Evolutionary conservation across 345 rosid species (phyloP), one percentile per base, ranked within the genome.

Genomic region (Eucalyptus camaldulensis): DNA sequence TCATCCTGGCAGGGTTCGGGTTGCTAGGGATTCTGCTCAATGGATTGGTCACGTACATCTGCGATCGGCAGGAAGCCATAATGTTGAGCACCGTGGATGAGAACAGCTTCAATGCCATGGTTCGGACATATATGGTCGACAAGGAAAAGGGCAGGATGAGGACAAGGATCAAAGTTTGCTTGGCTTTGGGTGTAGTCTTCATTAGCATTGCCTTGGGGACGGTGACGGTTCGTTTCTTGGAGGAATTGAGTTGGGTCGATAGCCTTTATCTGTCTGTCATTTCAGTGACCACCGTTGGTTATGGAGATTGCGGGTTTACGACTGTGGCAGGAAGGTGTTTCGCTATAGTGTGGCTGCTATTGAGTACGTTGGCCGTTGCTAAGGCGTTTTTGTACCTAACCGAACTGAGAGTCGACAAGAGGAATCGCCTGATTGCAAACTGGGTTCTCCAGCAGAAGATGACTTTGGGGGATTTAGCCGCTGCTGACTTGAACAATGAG

Each of bases 201-300:
- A 89, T 91, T 14, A 94, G 95, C 87, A 88, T 95, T 62, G 95
- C 94, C 6, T 85, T 94, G 49, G 96, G 96, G 60, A 93, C 95
- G 8, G 21, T 95, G 31, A 49, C 89, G 3, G 92, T 89, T 27
- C 96, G 91, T 89, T 92, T 90, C 88, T 67, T 96, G 50, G 96
- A 96, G 90, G 47, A 80, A 0, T 37, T 94, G 91, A 88, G 60
- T 33, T 96, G 95, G 97, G 95, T 94, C 49, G 94, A 96, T 89
- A 95, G 96, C 87, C 88, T 96, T 54, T 94, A 95, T 90, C 91
- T 95, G 31, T 91, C 95, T 15, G 96, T 95, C 44, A 95, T 94
- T 27, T 95, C 95, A 10, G 96, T 95, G 45, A 95, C 95, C 10
- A 95, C 96, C 1, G 96, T 96, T 1, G 96, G 97, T 14, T 96